A percentile compares a stretch with the other conserved stretches of the same genome.
These are phyloP conservation scores for Xanthoconium separans DNA, from an alignment of 1,284 basidiomycete genomes.

Conservation along the genomic window DNA sequence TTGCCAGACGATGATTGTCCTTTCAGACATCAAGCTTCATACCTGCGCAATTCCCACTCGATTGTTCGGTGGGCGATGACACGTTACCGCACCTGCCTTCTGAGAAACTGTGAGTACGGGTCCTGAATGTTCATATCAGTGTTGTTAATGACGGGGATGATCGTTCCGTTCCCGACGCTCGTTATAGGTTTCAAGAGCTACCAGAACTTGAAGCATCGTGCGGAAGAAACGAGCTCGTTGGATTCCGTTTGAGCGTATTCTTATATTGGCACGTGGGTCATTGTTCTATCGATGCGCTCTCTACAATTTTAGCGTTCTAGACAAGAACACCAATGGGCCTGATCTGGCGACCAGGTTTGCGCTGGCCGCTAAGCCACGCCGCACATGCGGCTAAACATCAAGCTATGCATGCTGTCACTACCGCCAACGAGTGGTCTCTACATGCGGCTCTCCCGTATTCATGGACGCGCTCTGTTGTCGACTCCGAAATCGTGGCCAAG, in stretches of 20 bases:
- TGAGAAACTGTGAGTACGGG: too few relatives aligned
- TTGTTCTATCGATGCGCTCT: neutral
- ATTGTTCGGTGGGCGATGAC: too few relatives aligned
- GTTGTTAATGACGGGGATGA: neutral
- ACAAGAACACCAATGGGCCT: neutral
- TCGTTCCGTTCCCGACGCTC: neutral
- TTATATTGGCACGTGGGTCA: neutral
- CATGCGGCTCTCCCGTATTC: neutral
- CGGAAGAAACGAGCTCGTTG: neutral
- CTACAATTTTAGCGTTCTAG: neutral
- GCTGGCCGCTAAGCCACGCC: neutral
- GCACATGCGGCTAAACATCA: neutral
- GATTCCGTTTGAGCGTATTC: neutral
- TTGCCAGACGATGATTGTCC: too few relatives aligned
- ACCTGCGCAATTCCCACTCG: too few relatives aligned
- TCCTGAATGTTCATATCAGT: too few relatives aligned
- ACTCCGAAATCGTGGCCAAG: neutral
- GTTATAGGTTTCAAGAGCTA: too few relatives aligned
- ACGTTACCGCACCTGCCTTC: too few relatives aligned
- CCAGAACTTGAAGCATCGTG: neutral
- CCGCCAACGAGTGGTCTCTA: neutral
- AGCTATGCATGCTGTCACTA: neutral
- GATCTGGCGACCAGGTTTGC: neutral
- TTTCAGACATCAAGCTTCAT: too few relatives aligned
- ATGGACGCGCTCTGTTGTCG: neutral